Base-by-base conservation (phyloP, 1,284 basidiomycete genomes). In the Sphagnurus paluster region DNA sequence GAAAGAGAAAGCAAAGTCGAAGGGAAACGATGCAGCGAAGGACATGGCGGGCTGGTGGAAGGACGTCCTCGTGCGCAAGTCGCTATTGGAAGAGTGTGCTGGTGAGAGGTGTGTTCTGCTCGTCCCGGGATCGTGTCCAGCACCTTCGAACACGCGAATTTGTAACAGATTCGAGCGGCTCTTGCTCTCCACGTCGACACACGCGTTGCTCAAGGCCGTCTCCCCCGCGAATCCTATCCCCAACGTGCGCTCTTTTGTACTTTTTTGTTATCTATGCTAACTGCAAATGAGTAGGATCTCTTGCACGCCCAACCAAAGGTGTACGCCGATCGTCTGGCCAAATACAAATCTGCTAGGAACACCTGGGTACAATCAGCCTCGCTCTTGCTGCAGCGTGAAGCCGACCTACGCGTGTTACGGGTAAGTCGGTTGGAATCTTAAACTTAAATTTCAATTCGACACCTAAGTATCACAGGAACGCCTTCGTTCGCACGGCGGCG, bases 41-140 rank as follows among this genome's bases (percentile, higher is more conserved):
- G 36, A 44, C 17, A 52, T 49, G 16, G 66, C 66, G 2, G 71
- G 65, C 67, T 79, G 76, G 77, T 79, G 77, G 77, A 75, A 69
- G 55, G 73, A 77, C 44, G 69, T 79, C 1, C 64, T 78, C 5
- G 74, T 78, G 3, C 68, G 77, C 28, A 79, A 74, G 54, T 79
- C 77, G 7, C 52, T 78, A 30, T 55, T 80, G 24, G 77, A 80
- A 49, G 77, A 79, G 53, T 79, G 76, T 54, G 55, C 62, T 25
- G 77, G 77, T n/a, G 75, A 75, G 40, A 69, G 70, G 77, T 79
- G 47, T 42, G 58, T 52, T 26, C 35, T 28, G 16, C 36, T 35
- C 36, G 3, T 24, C 26, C 10, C 9, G 40, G 30, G n/a, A 1
- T 32, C 20, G n/a, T 37, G 25, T 13, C 33, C 29, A 14, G n/a